phyloP scores from a whole-genome alignment of 208 protist species.

The Borovskyia barvae region DNA sequence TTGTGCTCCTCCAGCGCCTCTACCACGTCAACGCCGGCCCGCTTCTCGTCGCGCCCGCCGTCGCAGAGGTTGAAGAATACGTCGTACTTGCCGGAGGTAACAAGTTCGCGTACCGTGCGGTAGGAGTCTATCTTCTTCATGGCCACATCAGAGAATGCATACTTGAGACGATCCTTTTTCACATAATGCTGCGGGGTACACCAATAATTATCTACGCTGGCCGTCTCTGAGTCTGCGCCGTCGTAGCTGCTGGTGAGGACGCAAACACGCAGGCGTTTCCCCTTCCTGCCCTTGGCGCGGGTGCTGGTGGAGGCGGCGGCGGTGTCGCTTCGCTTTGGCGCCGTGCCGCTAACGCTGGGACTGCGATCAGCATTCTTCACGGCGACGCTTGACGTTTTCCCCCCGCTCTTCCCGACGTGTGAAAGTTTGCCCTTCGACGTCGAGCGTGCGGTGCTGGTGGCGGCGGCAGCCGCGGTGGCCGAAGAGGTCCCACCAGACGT shows the following conservation, averaged over 20 bases:
- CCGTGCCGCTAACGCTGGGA: too few species aligned
- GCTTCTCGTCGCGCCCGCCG: constrained; percentile 78
- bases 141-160: constrained; percentile 63
- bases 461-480: background rate
- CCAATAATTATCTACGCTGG: constrained; percentile 71
- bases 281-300: constrained; percentile 17
- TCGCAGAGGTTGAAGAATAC: constrained; percentile 92
- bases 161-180: constrained; percentile 67
- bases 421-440: too few species aligned
- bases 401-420: too few species aligned
- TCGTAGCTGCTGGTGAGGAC: constrained; percentile 88
- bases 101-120: constrained; percentile 67
- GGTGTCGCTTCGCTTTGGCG: too few species aligned
- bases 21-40: constrained; percentile 83
- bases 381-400: too few species aligned
- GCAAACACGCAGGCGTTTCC: constrained; percentile 59
- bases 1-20: constrained; percentile 84
- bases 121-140: constrained; percentile 79
- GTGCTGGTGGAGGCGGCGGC: background rate
- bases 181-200: constrained; percentile 82
- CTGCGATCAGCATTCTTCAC: too few species aligned
- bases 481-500: background rate
- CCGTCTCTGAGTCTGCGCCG: constrained; percentile 69
- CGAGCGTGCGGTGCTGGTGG: background rate
- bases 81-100: constrained; percentile 81